Conservation (phyloP, 2,329 filamentous ascomycete genomes). For the Simplicillium aogashimaense region DNA sequence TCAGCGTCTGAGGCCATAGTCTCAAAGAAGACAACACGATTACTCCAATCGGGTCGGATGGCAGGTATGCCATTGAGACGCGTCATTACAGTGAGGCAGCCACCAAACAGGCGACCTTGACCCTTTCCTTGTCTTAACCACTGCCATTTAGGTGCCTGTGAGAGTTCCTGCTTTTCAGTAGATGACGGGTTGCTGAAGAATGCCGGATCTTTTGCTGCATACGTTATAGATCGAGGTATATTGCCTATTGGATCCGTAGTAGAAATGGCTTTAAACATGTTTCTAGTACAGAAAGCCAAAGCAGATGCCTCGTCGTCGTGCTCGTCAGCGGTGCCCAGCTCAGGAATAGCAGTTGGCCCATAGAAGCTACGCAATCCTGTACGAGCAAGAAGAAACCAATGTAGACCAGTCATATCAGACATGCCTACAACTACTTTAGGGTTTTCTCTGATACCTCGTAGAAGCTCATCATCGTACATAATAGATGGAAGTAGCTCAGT, state of each 20-base stretch:
- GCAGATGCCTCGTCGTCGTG: no score
- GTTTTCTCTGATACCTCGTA: constrained; percentile 18
- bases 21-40: constrained; percentile 23
- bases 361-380: constrained; percentile 32
- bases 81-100: constrained; percentile 22
- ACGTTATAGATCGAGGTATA: no score
- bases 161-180: no score
- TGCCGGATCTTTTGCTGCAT: no score
- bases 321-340: constrained; percentile 7
- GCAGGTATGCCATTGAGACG: constrained; percentile 18
- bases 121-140: constrained; percentile 25
- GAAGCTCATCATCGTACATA: constrained; percentile 22
- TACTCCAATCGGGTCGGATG: constrained; percentile 18
- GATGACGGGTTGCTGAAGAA: no score
- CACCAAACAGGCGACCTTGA: constrained; percentile 33
- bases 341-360: constrained; percentile 26
- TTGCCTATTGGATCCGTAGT: no score
- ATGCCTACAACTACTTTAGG: constrained; percentile 32
- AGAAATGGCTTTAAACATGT: no score
- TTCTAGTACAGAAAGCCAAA: no score
- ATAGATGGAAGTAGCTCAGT: constrained; percentile 28
- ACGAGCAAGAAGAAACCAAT: constrained; percentile 27
- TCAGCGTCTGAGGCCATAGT: constrained; percentile 15
- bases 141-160: no score
- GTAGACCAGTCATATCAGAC: constrained; percentile 30